phyloP scores from a whole-genome alignment of 176 grass and related monocot species.

The Cenchrus fungigraminus region DNA sequence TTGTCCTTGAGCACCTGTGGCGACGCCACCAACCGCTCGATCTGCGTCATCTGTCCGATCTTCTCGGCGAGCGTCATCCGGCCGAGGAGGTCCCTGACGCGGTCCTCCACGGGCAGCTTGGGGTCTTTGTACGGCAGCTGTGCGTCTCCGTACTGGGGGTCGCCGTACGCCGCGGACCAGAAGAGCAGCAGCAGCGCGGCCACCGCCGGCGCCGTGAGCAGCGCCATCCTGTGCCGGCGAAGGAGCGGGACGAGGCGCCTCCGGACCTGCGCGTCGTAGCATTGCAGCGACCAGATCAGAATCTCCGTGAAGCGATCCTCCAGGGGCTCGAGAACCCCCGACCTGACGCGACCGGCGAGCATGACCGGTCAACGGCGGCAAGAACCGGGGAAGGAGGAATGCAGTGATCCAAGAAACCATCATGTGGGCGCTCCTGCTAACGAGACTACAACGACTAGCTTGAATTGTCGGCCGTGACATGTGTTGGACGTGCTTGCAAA shows the following conservation, averaged over 20 bases:
- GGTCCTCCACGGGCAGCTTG: slow-evolving; percentile 48
- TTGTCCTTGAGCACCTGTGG: slow-evolving; percentile 71
- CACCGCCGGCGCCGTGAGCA: slow-evolving; percentile 44
- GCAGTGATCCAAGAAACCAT: slow-evolving; percentile 39
- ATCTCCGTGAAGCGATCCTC: slow-evolving; percentile 33
- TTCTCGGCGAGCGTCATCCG: slow-evolving; percentile 89
- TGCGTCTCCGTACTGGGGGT: slow-evolving; percentile 37
- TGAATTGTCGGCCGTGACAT: background rate
- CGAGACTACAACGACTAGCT: background rate
- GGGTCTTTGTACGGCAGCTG: slow-evolving; percentile 68
- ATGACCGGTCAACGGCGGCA: slow-evolving; percentile 30
- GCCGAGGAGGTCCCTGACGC: slow-evolving; percentile 61
- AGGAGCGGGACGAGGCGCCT: slow-evolving; percentile 41
- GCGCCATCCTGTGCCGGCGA: slow-evolving; percentile 66
- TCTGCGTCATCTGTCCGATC: slow-evolving; percentile 99
- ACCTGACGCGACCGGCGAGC: slow-evolving; percentile 30
- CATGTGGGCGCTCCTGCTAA: background rate
- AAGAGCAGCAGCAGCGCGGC: slow-evolving; percentile 55
- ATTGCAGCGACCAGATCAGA: slow-evolving; percentile 47
- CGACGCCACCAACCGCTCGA: slow-evolving; percentile 73
- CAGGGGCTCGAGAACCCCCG: slow-evolving; percentile 36
- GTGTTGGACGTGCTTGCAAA: background rate
- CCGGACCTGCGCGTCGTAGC: slow-evolving; percentile 51
- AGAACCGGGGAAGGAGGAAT: background rate
- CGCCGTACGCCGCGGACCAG: slow-evolving; percentile 48